Evolutionary conservation across 2,329 filamentous ascomycete genomes (phyloP).

Genomic region (Cytospora schulzeri): DNA sequence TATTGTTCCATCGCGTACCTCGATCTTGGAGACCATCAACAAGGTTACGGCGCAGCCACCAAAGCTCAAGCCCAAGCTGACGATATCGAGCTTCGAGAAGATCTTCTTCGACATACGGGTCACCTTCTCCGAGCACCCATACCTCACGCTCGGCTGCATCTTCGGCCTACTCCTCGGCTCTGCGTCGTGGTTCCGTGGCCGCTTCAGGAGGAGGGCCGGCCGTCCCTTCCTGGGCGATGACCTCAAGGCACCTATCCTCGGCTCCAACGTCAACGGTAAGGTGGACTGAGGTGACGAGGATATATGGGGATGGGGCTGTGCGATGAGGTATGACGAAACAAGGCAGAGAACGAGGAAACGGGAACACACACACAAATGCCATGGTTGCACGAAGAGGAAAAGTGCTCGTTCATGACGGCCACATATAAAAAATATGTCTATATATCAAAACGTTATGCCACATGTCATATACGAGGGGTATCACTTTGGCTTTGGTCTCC

Average conservation of each 20-base stretch:
- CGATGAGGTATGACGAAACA: neutral
- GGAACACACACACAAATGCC: constrained; percentile 1
- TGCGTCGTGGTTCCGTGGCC: constrained; percentile 56
- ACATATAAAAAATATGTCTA: constrained; percentile 24
- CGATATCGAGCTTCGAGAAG: constrained; percentile 71
- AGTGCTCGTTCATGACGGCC: neutral
- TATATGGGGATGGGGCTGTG: constrained; percentile 22
- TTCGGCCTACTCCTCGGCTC: constrained; percentile 57
- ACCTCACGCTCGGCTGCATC: constrained; percentile 59
- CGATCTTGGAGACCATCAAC: constrained; percentile 83
- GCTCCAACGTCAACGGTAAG: constrained; percentile 50
- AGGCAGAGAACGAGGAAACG: neutral
- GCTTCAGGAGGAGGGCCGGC: constrained; percentile 58
- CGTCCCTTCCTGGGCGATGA: constrained; percentile 65
- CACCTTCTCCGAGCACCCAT: constrained; percentile 61
- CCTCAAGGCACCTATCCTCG: constrained; percentile 66
- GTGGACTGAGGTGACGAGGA: constrained; percentile 46
- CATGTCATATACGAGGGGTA: constrained; percentile 22
- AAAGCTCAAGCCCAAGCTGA: constrained; percentile 75
- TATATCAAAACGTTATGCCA: constrained; percentile 22
- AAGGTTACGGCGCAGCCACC: constrained; percentile 70
- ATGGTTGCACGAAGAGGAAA: neutral
- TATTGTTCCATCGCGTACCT: constrained; percentile 86
- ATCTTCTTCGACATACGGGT: constrained; percentile 68
- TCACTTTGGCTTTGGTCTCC: constrained; percentile 2